phyloP scores from a whole-genome alignment of 345 rosid species.

The Salix dunnii region DNA sequence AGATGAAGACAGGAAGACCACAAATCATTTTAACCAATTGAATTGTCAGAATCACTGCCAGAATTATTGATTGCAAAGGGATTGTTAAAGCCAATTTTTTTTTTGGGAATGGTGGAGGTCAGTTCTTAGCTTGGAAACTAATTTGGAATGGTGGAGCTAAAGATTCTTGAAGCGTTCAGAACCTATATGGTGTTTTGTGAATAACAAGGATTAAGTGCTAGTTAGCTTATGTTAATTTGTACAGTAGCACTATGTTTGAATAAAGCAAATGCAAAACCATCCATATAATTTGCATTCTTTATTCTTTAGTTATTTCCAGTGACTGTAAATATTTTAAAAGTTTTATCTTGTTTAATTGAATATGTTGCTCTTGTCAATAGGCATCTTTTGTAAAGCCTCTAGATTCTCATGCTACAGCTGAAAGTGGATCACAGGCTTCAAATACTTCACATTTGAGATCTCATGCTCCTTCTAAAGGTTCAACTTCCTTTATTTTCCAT shows the following conservation, averaged over 20 bases:
- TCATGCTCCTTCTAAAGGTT: constrained; percentile 64
- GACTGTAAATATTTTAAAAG: neutral
- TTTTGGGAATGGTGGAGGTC: neutral
- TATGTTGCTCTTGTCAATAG: constrained; percentile 33
- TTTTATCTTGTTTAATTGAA: neutral
- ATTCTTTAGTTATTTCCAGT: neutral
- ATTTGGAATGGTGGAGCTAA: neutral
- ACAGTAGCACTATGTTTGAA: neutral
- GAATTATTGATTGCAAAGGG: neutral
- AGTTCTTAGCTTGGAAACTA: neutral
- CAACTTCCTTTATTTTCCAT: constrained; percentile 7
- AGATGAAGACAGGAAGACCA: neutral
- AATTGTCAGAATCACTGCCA: neutral
- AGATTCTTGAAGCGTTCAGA: neutral
- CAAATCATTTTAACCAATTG: neutral
- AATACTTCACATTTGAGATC: constrained; percentile 45
- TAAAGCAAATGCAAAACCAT: neutral
- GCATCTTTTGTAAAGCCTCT: constrained; percentile 56
- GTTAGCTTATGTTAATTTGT: neutral
- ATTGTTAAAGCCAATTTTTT: neutral
- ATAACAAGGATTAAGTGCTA: neutral
- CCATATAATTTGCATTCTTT: neutral
- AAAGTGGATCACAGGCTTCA: constrained; percentile 49
- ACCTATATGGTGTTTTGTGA: neutral
- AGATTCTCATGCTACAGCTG: constrained; percentile 48